phyloP scores from a whole-genome alignment of 2,329 filamentous ascomycete species.

The Pseudogymnoascus verrucosus region DNA sequence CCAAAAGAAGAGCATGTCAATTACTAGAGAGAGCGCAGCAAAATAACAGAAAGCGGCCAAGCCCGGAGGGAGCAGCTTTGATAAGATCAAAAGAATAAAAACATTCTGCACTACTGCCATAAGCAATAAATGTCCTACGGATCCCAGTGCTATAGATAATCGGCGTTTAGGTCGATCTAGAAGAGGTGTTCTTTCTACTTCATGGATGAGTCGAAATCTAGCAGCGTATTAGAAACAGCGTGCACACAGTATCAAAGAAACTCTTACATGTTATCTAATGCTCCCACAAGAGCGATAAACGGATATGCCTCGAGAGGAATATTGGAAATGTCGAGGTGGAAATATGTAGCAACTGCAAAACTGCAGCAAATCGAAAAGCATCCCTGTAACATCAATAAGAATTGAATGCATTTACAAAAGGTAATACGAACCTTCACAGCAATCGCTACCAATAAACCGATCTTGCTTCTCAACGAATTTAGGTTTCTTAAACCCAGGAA shows the following conservation, averaged over 20 bases:
- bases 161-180: background rate
- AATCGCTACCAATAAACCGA: background rate
- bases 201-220: background rate
- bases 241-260: background rate
- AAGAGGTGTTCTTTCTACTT: background rate
- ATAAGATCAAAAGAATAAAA: background rate
- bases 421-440: background rate
- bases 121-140: background rate
- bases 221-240: background rate
- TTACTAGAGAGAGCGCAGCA: background rate
- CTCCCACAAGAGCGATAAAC: background rate
- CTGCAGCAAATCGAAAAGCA: background rate
- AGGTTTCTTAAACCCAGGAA: background rate
- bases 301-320: background rate
- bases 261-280: background rate
- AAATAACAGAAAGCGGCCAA: background rate
- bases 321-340: background rate
- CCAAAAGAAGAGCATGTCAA: background rate
- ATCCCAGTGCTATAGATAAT: background rate
- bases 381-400: background rate
- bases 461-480: background rate
- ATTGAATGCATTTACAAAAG: background rate
- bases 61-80: background rate
- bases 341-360: background rate
- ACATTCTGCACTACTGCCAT: background rate